Percentiles rank a stretch among this genome's conserved stretches.
phyloP scores from a whole-genome alignment of 305 asterid species.

The Nicotiana rustica region DNA sequence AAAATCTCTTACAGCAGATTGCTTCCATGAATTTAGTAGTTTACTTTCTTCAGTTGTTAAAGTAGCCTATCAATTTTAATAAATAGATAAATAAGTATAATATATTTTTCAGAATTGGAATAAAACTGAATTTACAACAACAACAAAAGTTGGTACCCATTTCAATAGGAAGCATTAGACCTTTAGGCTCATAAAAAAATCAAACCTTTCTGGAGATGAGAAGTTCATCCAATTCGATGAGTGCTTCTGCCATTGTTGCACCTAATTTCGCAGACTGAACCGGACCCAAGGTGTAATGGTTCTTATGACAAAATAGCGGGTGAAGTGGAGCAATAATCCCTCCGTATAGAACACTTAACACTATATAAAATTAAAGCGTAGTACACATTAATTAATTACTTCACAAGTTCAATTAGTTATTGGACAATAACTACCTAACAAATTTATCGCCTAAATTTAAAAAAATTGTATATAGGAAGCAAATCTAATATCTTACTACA shows the following conservation, averaged over 20 bases:
- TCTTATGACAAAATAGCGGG: neutral
- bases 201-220: conserved; percentile 53
- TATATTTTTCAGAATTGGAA: neutral
- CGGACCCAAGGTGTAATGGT: neutral
- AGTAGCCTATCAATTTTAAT: conserved; percentile 47
- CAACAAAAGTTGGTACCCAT: neutral
- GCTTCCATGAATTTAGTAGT: conserved; percentile 46
- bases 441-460: too few relatives aligned
- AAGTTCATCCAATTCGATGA: conserved; percentile 48
- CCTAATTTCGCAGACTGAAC: neutral
- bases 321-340: too few relatives aligned
- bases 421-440: too few relatives aligned
- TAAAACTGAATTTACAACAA: neutral
- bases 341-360: too few relatives aligned
- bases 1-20: conserved; percentile 47
- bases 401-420: too few relatives aligned
- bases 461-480: too few relatives aligned
- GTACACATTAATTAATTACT: too few relatives aligned
- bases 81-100: neutral
- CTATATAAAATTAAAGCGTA: too few relatives aligned
- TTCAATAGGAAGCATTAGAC: neutral
- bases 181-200: neutral
- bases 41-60: conserved; percentile 60
- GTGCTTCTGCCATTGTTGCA: conserved; percentile 49
- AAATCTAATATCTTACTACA: too few relatives aligned